phyloP scores from a whole-genome alignment of 768 basidiomycete species.

The Podaxis sp. region DNA sequence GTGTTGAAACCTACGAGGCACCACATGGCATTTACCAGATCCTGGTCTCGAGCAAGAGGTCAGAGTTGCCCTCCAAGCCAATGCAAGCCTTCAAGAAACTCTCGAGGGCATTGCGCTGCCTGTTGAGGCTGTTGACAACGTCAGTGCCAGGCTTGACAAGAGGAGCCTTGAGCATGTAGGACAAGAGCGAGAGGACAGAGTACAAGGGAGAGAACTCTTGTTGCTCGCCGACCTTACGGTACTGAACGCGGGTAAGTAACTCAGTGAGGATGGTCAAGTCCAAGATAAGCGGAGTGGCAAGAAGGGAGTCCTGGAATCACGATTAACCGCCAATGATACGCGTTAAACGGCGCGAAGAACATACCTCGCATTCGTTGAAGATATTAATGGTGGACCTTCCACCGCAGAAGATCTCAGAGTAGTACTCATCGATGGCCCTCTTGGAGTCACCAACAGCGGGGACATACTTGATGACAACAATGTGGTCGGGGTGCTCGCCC shows the following conservation, averaged over 20 bases:
- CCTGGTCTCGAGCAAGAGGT: slow-evolving; percentile 84
- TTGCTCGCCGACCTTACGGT: slow-evolving; percentile 57
- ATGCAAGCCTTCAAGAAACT: slow-evolving; percentile 93
- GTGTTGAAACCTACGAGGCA: neutral
- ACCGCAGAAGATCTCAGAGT: slow-evolving; percentile 96
- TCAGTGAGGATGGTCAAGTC: slow-evolving; percentile 93
- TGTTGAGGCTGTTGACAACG: slow-evolving; percentile 92
- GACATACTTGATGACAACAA: slow-evolving; percentile 96
- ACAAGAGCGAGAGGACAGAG: slow-evolving; percentile 88
- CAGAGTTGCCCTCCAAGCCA: slow-evolving; percentile 77
- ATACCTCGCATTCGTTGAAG: slow-evolving; percentile 95
- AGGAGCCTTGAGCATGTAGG: slow-evolving; percentile 98
- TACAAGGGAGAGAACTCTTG: slow-evolving; percentile 82
- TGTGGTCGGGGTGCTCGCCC: slow-evolving; percentile 97
- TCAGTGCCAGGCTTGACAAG: slow-evolving; percentile 92
- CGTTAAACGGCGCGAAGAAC: slow-evolving; percentile 18
- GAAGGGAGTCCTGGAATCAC: slow-evolving; percentile 76
- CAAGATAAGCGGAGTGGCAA: slow-evolving; percentile 94
- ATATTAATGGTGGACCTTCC: slow-evolving; percentile 93
- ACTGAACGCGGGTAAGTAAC: slow-evolving; percentile 89
- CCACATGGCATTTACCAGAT: slow-evolving; percentile 66
- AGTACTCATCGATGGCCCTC: slow-evolving; percentile 98
- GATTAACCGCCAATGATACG: slow-evolving; percentile 12
- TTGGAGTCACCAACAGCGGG: slow-evolving; percentile 98
- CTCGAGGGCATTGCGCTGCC: slow-evolving; percentile 94